Evolutionary conservation across 2,329 filamentous ascomycete species (phyloP), one percentile per base, ranked within the genome.

Genomic region (Trichoderma sp.): DNA sequence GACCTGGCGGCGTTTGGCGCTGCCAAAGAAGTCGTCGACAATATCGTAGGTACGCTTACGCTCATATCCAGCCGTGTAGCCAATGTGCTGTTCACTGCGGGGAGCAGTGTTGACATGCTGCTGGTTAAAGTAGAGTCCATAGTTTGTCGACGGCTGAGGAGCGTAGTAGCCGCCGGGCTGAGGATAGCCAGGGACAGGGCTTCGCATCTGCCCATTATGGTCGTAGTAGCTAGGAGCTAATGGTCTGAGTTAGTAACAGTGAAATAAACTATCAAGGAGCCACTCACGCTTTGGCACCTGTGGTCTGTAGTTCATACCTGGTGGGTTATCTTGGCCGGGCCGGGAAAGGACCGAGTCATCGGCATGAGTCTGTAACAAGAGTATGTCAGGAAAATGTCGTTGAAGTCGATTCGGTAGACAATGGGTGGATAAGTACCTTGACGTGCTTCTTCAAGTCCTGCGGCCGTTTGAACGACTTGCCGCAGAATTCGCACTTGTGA

Each of bases 361-460:
- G 75, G 95, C 95, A 78, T 98, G 95, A 5, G 95, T 98, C 89
- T 86, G 55, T 2, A 56, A 26, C 18, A 5, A 52, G 26, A 68
- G 72, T 78, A 68, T 79, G 76, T 37, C 34, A 66, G 26, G 21
- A 11, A 14, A 49, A 4, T 26, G 26, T 26, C 26, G 26, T 52
- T 28, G 7, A 3, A n/a, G 18, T n/a, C 11, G 61, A 56, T 52
- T 32, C 4, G 10, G 43, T n/a, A 5, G 56, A 13, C 30, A n/a
- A 43, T n/a, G 32, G 49, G 39, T 70, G 55, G 68, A 66, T 79
- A 72, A 79, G 14, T 66, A 87, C 85, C 84, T 98, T 99, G 81
- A 98, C 94, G 80, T 99, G 96, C 85, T 99, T 99, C 89, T 99
- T 98, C 76, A 99, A 81, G 84, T 99, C 96, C 83, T 99, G 96